Evolutionary conservation across 202 grass and related monocot species (phyloP).

Genomic region (Setaria viridis): DNA sequence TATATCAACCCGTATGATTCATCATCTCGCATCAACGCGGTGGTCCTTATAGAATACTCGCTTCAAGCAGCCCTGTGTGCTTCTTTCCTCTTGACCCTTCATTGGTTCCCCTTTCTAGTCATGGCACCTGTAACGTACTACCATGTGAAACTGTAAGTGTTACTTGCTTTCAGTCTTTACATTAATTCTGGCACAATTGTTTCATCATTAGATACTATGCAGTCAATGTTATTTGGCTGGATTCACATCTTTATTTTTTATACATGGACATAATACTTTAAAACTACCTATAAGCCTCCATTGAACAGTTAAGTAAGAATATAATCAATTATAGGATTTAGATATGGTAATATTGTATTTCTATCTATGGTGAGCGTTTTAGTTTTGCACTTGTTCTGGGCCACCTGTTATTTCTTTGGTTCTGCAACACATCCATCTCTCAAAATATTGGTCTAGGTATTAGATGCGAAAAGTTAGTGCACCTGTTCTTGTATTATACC

Average conservation of each 20-base stretch:
- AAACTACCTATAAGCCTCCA: constrained; percentile 9
- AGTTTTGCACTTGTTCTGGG: constrained; percentile 5
- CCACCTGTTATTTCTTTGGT: not conserved
- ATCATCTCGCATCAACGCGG: constrained; percentile 82
- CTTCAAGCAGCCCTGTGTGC: constrained; percentile 78
- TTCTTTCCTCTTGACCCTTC: constrained; percentile 74
- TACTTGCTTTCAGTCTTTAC: constrained; percentile 27
- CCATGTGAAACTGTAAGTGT: constrained; percentile 87
- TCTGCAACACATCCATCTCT: not conserved
- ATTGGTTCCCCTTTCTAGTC: constrained; percentile 88
- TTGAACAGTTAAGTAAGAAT: constrained; percentile 1
- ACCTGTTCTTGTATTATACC: not conserved
- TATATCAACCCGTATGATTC: constrained; percentile 98
- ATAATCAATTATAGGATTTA: not conserved
- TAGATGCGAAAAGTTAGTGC: not conserved
- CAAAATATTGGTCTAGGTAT: constrained; percentile 25
- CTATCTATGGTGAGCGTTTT: constrained; percentile 5
- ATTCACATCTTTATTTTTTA: constrained; percentile 27
- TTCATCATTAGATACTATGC: not conserved
- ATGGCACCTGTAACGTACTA: constrained; percentile 88
- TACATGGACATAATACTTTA: not conserved
- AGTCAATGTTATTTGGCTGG: constrained; percentile 10
- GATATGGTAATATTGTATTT: not conserved
- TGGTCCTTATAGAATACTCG: constrained; percentile 75
- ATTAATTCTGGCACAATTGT: not conserved